These are phyloP conservation scores for Hemerocallis citrina DNA, from an alignment of 106 monocot genomes.

Conservation along the genomic window DNA sequence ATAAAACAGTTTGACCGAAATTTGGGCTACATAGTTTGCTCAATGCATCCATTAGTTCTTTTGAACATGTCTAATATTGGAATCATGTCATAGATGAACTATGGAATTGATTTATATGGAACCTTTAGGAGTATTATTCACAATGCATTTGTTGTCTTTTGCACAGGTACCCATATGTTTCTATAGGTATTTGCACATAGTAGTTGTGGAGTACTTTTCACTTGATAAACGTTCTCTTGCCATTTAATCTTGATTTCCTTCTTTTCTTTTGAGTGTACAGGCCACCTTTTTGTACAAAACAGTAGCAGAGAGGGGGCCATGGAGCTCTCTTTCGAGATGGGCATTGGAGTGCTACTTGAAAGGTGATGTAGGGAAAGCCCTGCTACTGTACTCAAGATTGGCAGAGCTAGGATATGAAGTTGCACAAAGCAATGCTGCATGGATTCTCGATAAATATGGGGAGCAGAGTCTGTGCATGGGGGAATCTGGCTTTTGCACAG, in stretches of 20 bases:
- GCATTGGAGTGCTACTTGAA: constrained; percentile 82
- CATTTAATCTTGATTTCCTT: background rate
- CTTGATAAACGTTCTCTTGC: background rate
- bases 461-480: constrained; percentile 89
- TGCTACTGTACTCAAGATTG: constrained; percentile 84
- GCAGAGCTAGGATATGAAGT: constrained; percentile 92
- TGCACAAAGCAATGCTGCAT: constrained; percentile 97
- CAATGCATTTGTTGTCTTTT: background rate
- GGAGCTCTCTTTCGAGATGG: constrained; percentile 89
- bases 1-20: no score
- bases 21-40: no score
- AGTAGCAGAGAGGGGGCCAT: constrained; percentile 90
- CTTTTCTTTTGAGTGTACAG: constrained; percentile 21
- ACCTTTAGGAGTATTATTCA: no score
- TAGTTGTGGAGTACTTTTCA: background rate
- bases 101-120: no score
- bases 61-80: no score
- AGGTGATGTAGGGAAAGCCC: constrained; percentile 80
- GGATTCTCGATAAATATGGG: constrained; percentile 91
- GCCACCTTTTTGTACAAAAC: constrained; percentile 69
- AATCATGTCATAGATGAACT: no score
- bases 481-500: constrained; percentile 83
- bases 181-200: background rate
- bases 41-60: background rate
- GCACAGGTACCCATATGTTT: no score